A percentile compares a stretch with the other conserved stretches of the same genome.
These are phyloP conservation scores for Trifolium dubium DNA, from an alignment of 306 rosid genomes.

Conservation along the genomic window DNA sequence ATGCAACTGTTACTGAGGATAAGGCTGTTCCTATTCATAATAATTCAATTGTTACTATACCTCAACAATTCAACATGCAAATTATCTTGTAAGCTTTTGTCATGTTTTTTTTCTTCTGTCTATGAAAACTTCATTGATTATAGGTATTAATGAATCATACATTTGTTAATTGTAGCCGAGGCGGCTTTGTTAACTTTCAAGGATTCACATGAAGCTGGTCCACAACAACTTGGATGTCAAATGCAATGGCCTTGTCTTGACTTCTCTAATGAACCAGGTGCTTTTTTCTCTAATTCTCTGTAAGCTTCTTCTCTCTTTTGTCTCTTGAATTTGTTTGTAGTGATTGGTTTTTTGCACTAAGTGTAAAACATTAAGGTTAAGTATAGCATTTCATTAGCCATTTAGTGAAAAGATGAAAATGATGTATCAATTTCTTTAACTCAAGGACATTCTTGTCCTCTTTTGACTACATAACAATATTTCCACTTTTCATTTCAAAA, in stretches of 20 bases:
- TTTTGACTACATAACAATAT: too few species aligned
- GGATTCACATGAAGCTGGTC: conserved; percentile 10
- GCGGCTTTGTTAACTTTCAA: conserved; percentile 54
- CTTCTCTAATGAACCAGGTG: conserved; percentile 57
- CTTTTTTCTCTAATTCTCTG: conserved; percentile 51
- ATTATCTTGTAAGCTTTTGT: conserved; percentile 50
- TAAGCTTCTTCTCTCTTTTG: conserved; percentile 52
- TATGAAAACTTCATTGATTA: background rate
- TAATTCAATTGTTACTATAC: conserved; percentile 52
- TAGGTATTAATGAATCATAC: background rate
- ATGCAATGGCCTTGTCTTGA: conserved; percentile 48
- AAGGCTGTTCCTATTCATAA: conserved; percentile 54
- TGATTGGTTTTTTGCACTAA: background rate
- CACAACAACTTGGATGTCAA: conserved; percentile 43
- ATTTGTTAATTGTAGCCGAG: conserved; percentile 54
- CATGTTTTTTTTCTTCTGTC: background rate
- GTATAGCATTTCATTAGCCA: too few species aligned
- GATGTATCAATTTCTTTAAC: too few species aligned
- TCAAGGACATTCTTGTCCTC: too few species aligned
- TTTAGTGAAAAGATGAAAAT: too few species aligned
- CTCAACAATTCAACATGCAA: conserved; percentile 37
- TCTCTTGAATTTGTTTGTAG: conserved; percentile 35
- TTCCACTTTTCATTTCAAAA: too few species aligned
- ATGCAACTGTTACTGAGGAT: conserved; percentile 65
- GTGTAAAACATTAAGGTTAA: background rate